Conservation (phyloP, 352 stramenopile species). For the Nothophytophthora sp. region DNA sequence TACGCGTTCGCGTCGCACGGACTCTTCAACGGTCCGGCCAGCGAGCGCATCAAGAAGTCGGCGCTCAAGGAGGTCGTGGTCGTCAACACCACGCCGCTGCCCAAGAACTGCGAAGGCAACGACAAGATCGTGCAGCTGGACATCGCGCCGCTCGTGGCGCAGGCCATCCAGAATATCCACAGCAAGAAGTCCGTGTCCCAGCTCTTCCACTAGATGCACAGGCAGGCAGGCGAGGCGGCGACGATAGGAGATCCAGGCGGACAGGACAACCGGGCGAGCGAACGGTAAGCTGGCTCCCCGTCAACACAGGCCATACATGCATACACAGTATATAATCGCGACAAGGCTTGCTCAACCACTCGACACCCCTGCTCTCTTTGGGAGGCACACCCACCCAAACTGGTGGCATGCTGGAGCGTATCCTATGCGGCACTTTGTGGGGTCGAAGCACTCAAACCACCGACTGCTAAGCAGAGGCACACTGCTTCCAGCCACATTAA, state of each 20-base stretch:
- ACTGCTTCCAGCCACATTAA: too few species aligned
- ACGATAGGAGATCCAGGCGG: conserved; percentile 2
- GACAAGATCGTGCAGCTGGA: conserved; percentile 98
- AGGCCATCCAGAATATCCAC: conserved; percentile 99
- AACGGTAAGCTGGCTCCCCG: conserved; percentile 1
- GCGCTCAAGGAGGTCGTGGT: conserved; percentile 92
- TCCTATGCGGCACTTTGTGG: too few species aligned
- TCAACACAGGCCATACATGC: conserved; percentile 10
- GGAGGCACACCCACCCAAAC: too few species aligned
- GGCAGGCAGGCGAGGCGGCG: conserved; percentile 4
- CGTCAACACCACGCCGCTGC: conserved; percentile 88
- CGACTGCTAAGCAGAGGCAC: too few species aligned
- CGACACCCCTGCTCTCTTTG: conserved; percentile 2
- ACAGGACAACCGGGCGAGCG: too few species aligned
- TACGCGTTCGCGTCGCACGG: conserved; percentile 99
- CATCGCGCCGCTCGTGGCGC: conserved; percentile 97
- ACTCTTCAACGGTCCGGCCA: conserved; percentile 94
- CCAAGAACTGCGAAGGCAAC: conserved; percentile 91
- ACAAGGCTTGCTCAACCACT: conserved; percentile 28
- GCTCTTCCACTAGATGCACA: conserved; percentile 96
- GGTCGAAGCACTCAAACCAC: too few species aligned
- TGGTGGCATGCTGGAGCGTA: conserved; percentile 24
- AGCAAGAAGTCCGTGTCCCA: conserved; percentile 99
- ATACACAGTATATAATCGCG: conserved; percentile 38
- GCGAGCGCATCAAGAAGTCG: conserved; percentile 89